Base-by-base conservation (phyloP, 257 asterid genomes). In the Solanum pinnatisectum region DNA sequence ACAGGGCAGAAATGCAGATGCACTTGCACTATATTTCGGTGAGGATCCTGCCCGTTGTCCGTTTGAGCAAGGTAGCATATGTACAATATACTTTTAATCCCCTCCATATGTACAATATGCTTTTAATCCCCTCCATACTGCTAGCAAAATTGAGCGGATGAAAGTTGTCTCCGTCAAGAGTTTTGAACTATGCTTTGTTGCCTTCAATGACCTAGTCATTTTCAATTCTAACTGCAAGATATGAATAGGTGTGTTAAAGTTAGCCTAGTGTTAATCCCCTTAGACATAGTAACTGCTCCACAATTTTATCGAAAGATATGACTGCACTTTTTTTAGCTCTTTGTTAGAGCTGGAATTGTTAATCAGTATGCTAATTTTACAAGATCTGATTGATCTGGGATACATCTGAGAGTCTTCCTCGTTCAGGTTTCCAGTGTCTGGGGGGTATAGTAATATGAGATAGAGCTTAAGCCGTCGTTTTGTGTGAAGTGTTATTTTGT, bases 1-100 rank as follows among this genome's bases (percentile, higher is more conserved):
- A 86, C 96, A 98, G 99, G 99, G 99, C 87, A 94, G 95, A 91
- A 95, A 95, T 84, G 99, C 99, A 32, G 99, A 98, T 94, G 99
- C 98, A 39, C 90, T 96, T 90, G 97, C 97, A 86, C 92, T 96
- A 71, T 98, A 98, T 93, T 98, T 98, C 68, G 98, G 98, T 32
- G 99, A 98, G 93, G 99, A 98, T 89, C 99, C 99, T 86, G 98
- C 95, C 36, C 93, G 94, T 73, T 96, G 95, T 92, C 99, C 99
- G 67, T 96, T 96, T 85, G 99, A 98, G 92, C 99, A 98, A 95
- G 99, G 99, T 97, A 88, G 87, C 82, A 23, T 32, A 35, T 71
- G 18, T 77, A 85, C 40, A 86, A 70, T 87, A 40, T 79, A 22
- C 74, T 22, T 60, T 52, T 59, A 0, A 14, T 87, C 70, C 13